Evolutionary conservation across 345 rosid species (phyloP).

Genomic region (Sonneratia caseolaris): DNA sequence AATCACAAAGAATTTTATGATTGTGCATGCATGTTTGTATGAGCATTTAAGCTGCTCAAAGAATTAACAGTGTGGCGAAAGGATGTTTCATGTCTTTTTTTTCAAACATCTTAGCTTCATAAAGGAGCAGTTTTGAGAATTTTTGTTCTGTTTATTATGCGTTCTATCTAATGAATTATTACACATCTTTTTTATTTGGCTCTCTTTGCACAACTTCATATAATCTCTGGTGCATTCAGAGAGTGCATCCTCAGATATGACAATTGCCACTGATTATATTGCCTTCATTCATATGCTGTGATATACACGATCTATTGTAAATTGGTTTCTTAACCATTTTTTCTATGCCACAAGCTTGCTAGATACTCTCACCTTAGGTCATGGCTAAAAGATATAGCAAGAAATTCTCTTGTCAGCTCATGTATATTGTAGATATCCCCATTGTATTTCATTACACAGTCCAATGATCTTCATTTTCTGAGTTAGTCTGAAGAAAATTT

Average conservation of each 20-base stretch:
- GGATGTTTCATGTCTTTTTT: neutral
- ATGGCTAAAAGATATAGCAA: neutral
- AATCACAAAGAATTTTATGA: no score
- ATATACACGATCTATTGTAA: no score
- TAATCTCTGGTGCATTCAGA: no score
- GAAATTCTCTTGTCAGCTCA: neutral
- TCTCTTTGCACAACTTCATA: no score
- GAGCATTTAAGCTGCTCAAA: neutral
- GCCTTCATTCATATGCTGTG: neutral
- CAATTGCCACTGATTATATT: neutral
- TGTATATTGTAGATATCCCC: neutral
- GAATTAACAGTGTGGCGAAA: neutral
- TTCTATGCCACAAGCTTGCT: no score
- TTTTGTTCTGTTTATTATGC: neutral
- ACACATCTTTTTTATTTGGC: neutral
- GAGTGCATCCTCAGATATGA: neutral
- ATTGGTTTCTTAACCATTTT: no score
- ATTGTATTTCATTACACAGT: neutral
- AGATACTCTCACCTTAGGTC: neutral
- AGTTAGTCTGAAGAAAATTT: neutral
- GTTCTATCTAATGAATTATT: neutral
- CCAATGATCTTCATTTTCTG: neutral
- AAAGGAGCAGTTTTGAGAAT: neutral
- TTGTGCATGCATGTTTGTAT: neutral
- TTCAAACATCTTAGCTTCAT: neutral